Conservation (phyloP, 139 green algal genomes). For the Chlorella ohadii region DNA sequence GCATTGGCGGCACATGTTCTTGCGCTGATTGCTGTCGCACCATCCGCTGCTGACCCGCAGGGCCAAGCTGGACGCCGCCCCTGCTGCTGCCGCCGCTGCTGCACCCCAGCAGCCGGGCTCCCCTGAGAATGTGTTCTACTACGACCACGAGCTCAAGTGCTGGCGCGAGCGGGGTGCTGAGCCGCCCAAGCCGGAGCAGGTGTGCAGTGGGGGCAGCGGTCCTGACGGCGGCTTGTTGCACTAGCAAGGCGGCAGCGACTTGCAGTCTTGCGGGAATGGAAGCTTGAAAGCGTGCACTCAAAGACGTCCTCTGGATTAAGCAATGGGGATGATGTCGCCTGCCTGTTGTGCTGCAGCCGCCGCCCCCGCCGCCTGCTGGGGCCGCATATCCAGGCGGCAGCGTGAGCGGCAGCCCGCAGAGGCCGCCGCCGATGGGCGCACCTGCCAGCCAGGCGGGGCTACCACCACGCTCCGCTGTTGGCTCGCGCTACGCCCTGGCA, state of each 20-base stretch:
- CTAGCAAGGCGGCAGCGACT: too few species aligned
- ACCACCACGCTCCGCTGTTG: neutral
- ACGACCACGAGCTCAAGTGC: slow-evolving; percentile 68
- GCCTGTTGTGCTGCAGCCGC: neutral
- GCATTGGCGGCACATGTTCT: too few species aligned
- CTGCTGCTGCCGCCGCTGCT: neutral
- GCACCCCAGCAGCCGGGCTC: neutral
- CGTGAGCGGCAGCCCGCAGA: neutral
- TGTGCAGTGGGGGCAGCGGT: neutral
- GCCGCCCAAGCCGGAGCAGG: slow-evolving; percentile 11
- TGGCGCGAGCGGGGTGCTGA: slow-evolving; percentile 65
- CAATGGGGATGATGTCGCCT: too few species aligned
- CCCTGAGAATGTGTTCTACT: slow-evolving; percentile 74
- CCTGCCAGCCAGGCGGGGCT: neutral
- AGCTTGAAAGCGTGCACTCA: too few species aligned
- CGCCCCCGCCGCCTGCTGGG: neutral
- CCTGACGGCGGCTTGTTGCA: too few species aligned
- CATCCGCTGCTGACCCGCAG: too few species aligned
- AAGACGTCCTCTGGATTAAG: too few species aligned
- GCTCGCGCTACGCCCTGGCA: slow-evolving; percentile 14
- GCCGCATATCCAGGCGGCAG: neutral
- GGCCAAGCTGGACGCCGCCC: too few species aligned
- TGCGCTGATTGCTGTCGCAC: neutral
- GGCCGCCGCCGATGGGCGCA: too few species aligned
- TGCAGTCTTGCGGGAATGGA: too few species aligned